A percentile compares a stretch with the other conserved stretches of the same genome.
phyloP scores from a whole-genome alignment of 306 rosid genomes.

The Purshia tridentata region DNA sequence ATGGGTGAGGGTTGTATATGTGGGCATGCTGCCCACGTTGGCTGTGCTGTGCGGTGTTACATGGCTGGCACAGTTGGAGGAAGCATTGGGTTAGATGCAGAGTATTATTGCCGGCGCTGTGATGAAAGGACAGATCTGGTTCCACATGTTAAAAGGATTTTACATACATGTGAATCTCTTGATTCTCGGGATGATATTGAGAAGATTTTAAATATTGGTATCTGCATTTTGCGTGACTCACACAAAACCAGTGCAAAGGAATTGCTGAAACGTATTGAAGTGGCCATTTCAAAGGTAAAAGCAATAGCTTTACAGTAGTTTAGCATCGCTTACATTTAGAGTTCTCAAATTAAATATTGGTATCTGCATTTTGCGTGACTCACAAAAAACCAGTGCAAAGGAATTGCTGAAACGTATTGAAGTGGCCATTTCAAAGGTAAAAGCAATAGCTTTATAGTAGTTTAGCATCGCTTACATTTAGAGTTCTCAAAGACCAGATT shows the following conservation, averaged over 20 bases:
- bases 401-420: conserved; percentile 46
- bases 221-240: conserved; percentile 73
- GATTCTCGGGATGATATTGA: conserved; percentile 52
- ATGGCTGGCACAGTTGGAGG: conserved; percentile 80
- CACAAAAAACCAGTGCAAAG: conserved; percentile 50
- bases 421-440: conserved; percentile 63
- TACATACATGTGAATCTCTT: conserved; percentile 46
- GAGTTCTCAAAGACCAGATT: conserved; percentile 13
- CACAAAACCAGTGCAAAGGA: conserved; percentile 44
- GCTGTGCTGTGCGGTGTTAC: conserved; percentile 62
- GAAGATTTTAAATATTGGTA: conserved; percentile 56
- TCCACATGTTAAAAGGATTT: conserved; percentile 49
- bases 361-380: conserved; percentile 67
- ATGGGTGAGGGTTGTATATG: conserved; percentile 46
- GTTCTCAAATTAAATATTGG: conserved; percentile 62
- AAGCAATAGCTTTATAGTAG: conserved; percentile 8
- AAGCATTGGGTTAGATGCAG: conserved; percentile 63
- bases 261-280: conserved; percentile 47
- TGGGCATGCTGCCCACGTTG: conserved; percentile 77
- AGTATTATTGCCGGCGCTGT: conserved; percentile 83
- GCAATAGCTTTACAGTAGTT: conserved; percentile 6
- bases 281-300: conserved; percentile 62
- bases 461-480: conserved; percentile 19
- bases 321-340: conserved; percentile 20
- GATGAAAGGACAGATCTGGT: conserved; percentile 71